phyloP scores from a whole-genome alignment of 495 filamentous ascomycete genomes.

The Pyronema omphalodes region DNA sequence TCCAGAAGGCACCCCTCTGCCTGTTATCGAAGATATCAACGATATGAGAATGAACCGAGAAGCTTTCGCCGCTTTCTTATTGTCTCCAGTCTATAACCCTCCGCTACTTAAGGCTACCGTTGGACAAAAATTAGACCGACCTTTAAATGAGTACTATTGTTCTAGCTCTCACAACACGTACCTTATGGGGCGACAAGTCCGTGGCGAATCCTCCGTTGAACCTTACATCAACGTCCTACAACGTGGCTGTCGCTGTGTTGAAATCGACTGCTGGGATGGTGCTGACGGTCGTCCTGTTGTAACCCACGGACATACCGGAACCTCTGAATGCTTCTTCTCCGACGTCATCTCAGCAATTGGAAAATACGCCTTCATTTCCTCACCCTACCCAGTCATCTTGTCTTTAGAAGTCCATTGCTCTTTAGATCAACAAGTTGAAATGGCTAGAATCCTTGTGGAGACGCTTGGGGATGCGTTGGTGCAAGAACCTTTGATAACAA shows the following conservation, averaged over 20 bases:
- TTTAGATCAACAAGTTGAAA: conserved; percentile 58
- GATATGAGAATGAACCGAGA: conserved; percentile 47
- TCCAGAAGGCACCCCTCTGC: neutral
- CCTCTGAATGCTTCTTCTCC: conserved; percentile 63
- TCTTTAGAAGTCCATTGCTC: conserved; percentile 93
- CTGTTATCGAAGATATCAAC: conserved; percentile 27
- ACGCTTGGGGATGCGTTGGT: conserved; percentile 63
- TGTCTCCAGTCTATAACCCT: conserved; percentile 33
- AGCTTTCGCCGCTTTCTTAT: conserved; percentile 57
- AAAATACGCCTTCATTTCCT: conserved; percentile 73
- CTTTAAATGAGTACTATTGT: conserved; percentile 93
- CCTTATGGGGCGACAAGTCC: conserved; percentile 74
- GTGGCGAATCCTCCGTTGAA: conserved; percentile 75
- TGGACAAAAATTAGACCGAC: conserved; percentile 42
- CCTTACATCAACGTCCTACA: conserved; percentile 83
- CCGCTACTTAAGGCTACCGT: conserved; percentile 16
- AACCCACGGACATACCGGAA: conserved; percentile 76
- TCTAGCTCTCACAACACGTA: conserved; percentile 99
- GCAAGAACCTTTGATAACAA: conserved; percentile 48
- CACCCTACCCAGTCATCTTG: conserved; percentile 70
- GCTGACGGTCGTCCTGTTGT: conserved; percentile 69
- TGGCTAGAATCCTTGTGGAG: conserved; percentile 80
- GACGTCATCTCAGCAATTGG: conserved; percentile 85
- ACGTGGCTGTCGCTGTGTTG: conserved; percentile 79
- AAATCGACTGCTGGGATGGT: conserved; percentile 97